A percentile compares a stretch with the other conserved stretches of the same genome.
These are phyloP conservation scores for Phaeosphaeria sp. DNA, from an alignment of 2,329 filamentous ascomycete genomes.

Conservation along the genomic window DNA sequence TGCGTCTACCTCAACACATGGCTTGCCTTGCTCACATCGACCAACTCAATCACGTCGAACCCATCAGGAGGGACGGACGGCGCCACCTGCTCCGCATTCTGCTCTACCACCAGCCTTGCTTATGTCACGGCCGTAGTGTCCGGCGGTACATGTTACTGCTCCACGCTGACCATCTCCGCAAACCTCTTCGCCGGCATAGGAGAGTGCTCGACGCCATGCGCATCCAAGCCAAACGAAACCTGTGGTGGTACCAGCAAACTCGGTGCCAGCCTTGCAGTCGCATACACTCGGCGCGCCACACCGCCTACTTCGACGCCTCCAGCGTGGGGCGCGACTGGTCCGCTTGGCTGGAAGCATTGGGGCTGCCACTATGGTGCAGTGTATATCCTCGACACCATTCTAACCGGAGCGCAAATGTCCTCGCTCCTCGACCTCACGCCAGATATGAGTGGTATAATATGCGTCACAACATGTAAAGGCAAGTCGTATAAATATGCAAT, in stretches of 20 bases:
- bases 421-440: not conserved
- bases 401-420: conserved; percentile 1
- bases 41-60: not conserved
- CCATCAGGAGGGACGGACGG: not conserved
- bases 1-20: conserved; percentile 6
- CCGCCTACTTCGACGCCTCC: not conserved
- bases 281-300: not conserved
- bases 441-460: not conserved
- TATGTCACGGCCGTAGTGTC: conserved; percentile 3
- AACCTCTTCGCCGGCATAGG: not conserved
- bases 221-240: not conserved
- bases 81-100: not conserved
- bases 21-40: not conserved
- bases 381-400: conserved; percentile 12
- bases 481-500: not conserved
- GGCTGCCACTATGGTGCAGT: conserved; percentile 12
- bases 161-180: not conserved
- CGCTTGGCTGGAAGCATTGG: not conserved
- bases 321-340: not conserved
- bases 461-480: not conserved
- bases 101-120: not conserved
- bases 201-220: conserved; percentile 5
- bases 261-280: not conserved
- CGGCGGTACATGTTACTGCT: conserved; percentile 7
- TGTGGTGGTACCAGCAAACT: conserved; percentile 9